Conservation (phyloP, 2,329 filamentous ascomycete species). For the Cladophialophora bantiana region DNA sequence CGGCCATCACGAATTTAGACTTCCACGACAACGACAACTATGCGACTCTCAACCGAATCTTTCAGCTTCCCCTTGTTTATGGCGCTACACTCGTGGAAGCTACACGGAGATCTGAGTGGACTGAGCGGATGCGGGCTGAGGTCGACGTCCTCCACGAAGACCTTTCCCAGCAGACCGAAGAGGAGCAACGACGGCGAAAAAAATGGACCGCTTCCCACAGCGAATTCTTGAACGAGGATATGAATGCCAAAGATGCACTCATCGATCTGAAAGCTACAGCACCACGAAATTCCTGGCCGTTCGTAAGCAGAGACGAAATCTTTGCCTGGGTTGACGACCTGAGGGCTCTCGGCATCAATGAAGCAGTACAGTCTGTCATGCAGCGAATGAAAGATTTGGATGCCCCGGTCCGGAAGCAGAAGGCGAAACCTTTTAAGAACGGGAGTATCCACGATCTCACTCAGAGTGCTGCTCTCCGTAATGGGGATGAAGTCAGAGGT, state of each 20-base stretch:
- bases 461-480: conserved; percentile 82
- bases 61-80: conserved; percentile 86
- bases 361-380: conserved; percentile 72
- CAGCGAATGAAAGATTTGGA: conserved; percentile 81
- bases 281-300: conserved; percentile 81
- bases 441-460: conserved; percentile 93
- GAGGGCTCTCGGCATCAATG: conserved; percentile 68
- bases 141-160: conserved; percentile 89
- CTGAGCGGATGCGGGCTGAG: conserved; percentile 85
- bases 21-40: conserved; percentile 80
- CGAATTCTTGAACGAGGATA: conserved; percentile 39
- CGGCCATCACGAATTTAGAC: conserved; percentile 73
- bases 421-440: conserved; percentile 90
- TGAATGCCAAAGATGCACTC: conserved; percentile 59
- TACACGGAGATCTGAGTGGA: conserved; percentile 86
- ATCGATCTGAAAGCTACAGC: conserved; percentile 86
- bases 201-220: conserved; percentile 74
- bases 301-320: conserved; percentile 76
- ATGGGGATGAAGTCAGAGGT: conserved; percentile 77
- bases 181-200: conserved; percentile 84
- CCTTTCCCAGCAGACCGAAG: conserved; percentile 88
- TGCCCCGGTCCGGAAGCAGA: conserved; percentile 83
- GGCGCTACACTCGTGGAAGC: conserved; percentile 87
- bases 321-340: conserved; percentile 74
- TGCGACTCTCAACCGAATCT: conserved; percentile 78